phyloP scores from a whole-genome alignment of 1,139 yeast species.

The Magnusiomyces sp. region DNA sequence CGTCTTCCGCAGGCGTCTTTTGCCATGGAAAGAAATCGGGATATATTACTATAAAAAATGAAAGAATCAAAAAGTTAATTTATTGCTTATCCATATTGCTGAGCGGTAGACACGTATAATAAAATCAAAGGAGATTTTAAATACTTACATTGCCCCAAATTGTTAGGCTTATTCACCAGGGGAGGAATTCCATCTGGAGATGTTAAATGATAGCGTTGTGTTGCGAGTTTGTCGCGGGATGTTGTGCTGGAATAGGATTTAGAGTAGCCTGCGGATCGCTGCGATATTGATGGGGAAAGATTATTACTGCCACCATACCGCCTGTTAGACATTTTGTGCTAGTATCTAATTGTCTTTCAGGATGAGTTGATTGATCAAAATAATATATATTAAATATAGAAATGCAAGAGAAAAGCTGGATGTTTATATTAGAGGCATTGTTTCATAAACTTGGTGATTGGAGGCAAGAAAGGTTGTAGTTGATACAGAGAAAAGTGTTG shows the following conservation, averaged over 20 bases:
- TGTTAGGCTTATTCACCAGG: slow-evolving; percentile 23
- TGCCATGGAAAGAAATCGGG: slow-evolving; percentile 83
- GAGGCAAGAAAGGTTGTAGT: no score
- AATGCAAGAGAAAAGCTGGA: no score
- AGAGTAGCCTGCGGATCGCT: background rate
- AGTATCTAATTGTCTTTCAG: no score
- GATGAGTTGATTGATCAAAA: no score
- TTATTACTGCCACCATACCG: no score
- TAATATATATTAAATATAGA: no score
- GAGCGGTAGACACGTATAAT: background rate
- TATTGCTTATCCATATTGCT: no score
- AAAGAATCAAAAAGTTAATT: background rate
- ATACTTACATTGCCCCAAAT: slow-evolving; percentile 10
- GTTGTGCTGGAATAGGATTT: background rate
- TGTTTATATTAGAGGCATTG: no score
- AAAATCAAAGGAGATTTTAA: background rate
- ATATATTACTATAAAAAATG: slow-evolving; percentile 31
- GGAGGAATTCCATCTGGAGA: slow-evolving; percentile 34
- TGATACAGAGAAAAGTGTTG: no score
- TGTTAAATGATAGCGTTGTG: slow-evolving; percentile 20
- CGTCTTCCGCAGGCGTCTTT: slow-evolving; percentile 44
- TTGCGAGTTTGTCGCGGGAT: slow-evolving; percentile 20
- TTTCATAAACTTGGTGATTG: no score
- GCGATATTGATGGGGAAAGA: background rate
- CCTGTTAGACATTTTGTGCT: no score